Base-by-base conservation (phyloP, 1,284 basidiomycete species). In the Phellinidium pouzarii region DNA sequence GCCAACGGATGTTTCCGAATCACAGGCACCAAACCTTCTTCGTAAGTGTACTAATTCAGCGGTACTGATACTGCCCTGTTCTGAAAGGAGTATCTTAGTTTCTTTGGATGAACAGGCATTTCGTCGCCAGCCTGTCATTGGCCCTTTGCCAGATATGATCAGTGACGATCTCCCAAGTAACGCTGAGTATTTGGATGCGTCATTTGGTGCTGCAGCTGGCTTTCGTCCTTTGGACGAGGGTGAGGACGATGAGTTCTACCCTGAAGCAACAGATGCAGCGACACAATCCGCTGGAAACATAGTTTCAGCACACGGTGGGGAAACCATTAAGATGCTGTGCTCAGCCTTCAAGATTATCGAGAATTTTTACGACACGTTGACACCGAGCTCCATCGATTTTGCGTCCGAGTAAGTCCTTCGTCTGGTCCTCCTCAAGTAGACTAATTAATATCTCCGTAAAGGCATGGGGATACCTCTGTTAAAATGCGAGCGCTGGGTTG, bases 131-230 rank as follows among this genome's bases (percentile, higher is more conserved):
- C 87, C 89, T 0, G 84, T 91, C 57, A 72, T 88, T 49, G 86
- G 86, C 4, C 78, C 82, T 3, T 77, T 82, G 3, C 84, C 90
- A 3, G 94, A 98, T 66, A 84, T 97, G 79, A 86, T 98, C 44
- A 74, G 78, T 40, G 95, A 98, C 62, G 93, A 98, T 64, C 72
- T 98, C 9, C 94, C 94, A 0, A 87, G 78, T 14, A 94, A 98
- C 65, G 71, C 77, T 31, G 88, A 93, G 60, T 98, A 94, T 62
- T 74, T 97, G 23, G 91, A 94, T 58, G 80, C 80, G 47, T 84
- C 87, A 2, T 90, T 87, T 62, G 84, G 87, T 44, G 71, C 85
- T 19, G 82, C 87, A 17, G 88, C 80, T 4, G 88, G 88, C 14
- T 68, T 91, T 14, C 77, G 83, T 49, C 87, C 85, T 56, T 69